Percentiles rank a stretch among this genome's conserved stretches.
Conservation (phyloP, 768 basidiomycete species). For the Tricholomella constricta region DNA sequence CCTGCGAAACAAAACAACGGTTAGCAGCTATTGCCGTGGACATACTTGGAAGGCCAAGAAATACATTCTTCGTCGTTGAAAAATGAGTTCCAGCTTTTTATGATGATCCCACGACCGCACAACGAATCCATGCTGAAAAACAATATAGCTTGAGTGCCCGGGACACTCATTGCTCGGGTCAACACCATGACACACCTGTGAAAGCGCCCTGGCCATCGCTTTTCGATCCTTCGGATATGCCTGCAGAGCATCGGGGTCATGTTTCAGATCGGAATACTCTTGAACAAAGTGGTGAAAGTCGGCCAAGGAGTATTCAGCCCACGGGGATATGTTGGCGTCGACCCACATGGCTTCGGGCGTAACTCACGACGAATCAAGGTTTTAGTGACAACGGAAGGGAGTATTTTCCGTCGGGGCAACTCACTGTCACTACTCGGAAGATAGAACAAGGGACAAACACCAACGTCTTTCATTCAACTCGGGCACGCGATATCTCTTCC, state of each 20-base stretch:
- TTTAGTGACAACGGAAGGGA: background rate
- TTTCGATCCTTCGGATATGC: background rate
- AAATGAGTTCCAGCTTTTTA: too few relatives aligned
- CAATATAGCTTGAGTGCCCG: background rate
- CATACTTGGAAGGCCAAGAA: too few relatives aligned
- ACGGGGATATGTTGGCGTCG: too few relatives aligned
- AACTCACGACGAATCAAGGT: background rate
- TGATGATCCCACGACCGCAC: too few relatives aligned
- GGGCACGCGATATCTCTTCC: background rate
- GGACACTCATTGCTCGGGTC: too few relatives aligned
- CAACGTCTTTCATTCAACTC: background rate
- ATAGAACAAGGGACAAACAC: too few relatives aligned
- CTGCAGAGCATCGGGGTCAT: background rate
- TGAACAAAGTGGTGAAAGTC: background rate
- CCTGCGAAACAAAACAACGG: background rate
- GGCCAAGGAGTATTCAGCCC: background rate
- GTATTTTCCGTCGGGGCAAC: background rate
- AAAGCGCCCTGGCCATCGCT: background rate
- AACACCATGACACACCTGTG: background rate
- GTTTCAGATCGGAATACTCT: background rate
- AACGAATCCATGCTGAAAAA: too few relatives aligned
- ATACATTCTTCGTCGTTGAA: too few relatives aligned
- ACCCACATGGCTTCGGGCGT: background rate
- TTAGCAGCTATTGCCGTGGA: too few relatives aligned
- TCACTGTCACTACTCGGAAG: background rate